Evolutionary conservation across 2,329 filamentous ascomycete genomes (phyloP), one percentile per base, ranked within the genome.

Genomic region (Canariomyces notabilis): DNA sequence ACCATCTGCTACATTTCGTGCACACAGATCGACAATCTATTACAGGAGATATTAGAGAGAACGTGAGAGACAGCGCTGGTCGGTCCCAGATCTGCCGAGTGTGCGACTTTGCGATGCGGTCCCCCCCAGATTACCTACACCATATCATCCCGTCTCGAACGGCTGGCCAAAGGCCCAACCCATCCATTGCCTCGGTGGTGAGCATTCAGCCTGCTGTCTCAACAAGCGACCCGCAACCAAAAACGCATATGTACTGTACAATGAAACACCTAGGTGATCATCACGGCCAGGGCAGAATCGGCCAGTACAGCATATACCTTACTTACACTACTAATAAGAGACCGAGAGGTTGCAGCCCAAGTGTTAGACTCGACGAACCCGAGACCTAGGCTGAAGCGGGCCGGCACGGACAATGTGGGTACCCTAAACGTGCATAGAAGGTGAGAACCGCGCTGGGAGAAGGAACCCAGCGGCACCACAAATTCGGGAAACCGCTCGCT

Each of bases 381-480:
- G 38, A 41, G 37, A 51, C 47, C 42, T 49, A 15, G 39, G 40
- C 36, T 39, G 16, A 37, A 45, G 45, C 32, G 42, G 52, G 22
- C 49, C 37, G 31, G n/a, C 42, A 42, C 46, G 29, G 32, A 18
- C 5, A 18, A 16, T 20, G 44, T 40, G 44, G 42, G 37, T 47
- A 45, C 46, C 36, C 34, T 38, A 39, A 39, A 50, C 44, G 12
- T 15, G 4, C 15, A 11, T 20, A 9, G 16, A 36, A 9, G 16
- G 7, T 14, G 26, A 5, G 23, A 8, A 5, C 18, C 21, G 9
- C 18, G 4, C 26, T 9, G 26, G 26, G 26, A 9, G 9, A 29
- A 12, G 9, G 26, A 29, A 12, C 4, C 26, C 26, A 12, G 26
- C 26, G 26, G 26, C 26, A 29, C 26, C 26, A 12, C 26, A 29